Percentiles rank a stretch among this genome's conserved stretches.
phyloP scores from a whole-genome alignment of 495 filamentous ascomycete species.

The Hyaloscypha finlandica region DNA sequence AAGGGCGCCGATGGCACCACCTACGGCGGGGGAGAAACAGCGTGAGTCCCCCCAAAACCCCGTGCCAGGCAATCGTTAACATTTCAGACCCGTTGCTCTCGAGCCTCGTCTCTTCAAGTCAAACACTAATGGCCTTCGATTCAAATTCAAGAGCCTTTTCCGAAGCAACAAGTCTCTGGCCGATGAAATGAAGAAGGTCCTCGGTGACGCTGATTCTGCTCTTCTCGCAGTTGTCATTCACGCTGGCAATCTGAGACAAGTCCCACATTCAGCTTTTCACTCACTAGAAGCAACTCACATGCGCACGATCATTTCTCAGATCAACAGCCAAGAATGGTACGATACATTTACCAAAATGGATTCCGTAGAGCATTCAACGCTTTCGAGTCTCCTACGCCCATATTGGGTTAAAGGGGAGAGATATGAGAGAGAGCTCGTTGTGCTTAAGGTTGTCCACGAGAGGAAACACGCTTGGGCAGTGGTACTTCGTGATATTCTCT shows the following conservation, averaged over 20 bases:
- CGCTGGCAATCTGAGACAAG: neutral
- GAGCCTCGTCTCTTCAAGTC: conserved; percentile 29
- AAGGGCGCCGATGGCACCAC: too few relatives aligned
- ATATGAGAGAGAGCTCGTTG: conserved; percentile 24
- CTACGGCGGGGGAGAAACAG: neutral
- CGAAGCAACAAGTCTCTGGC: conserved; percentile 30
- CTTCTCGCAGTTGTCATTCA: conserved; percentile 26
- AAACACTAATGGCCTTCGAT: conserved; percentile 16
- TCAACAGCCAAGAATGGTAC: conserved; percentile 27
- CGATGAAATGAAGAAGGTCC: conserved; percentile 24
- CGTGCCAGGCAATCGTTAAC: neutral
- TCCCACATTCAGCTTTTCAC: conserved; percentile 31
- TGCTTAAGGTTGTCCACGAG: conserved; percentile 26
- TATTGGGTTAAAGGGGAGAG: neutral
- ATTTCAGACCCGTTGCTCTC: conserved; percentile 10
- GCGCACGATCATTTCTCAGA: conserved; percentile 51
- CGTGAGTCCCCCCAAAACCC: conserved; percentile 6
- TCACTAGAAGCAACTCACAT: conserved; percentile 53
- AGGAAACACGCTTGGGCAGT: conserved; percentile 17
- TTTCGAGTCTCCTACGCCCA: conserved; percentile 17
- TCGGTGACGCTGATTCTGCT: conserved; percentile 23
- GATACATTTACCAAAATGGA: conserved; percentile 23
- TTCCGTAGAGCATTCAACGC: conserved; percentile 3
- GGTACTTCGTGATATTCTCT: conserved; percentile 10
- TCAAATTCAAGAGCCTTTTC: conserved; percentile 30